A percentile compares a stretch with the other conserved stretches of the same genome.
phyloP scores from a whole-genome alignment of 352 stramenopile genomes.

The Pythium apleroticum region DNA sequence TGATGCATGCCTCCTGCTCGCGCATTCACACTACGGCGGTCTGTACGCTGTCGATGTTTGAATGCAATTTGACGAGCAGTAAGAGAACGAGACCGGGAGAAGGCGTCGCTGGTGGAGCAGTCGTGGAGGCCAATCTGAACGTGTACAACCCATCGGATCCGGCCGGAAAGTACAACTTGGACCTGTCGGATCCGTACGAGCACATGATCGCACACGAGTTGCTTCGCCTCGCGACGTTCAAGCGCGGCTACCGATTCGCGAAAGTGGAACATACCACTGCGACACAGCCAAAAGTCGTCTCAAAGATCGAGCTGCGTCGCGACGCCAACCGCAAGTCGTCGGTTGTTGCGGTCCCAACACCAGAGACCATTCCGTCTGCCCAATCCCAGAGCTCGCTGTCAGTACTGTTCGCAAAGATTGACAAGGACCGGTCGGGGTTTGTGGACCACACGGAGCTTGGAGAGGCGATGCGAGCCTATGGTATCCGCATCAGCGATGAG shows the following conservation, averaged over 20 bases:
- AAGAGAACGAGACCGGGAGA: conserved; percentile 2
- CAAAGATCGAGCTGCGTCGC: conserved; percentile 34
- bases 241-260: conserved; percentile 48
- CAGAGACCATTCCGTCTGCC: neutral
- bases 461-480: conserved; percentile 34
- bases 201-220: conserved; percentile 72
- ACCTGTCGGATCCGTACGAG: conserved; percentile 73
- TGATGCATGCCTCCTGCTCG: conserved; percentile 57
- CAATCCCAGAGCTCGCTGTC: conserved; percentile 22
- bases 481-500: conserved; percentile 38
- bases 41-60: conserved; percentile 52
- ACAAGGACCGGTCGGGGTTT: conserved; percentile 45
- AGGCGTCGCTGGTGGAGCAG: neutral
- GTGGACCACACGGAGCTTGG: conserved; percentile 45
- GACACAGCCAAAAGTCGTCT: conserved; percentile 16
- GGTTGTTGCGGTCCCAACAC: neutral
- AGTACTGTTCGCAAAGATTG: conserved; percentile 46
- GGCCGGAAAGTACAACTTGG: conserved; percentile 51
- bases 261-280: conserved; percentile 45
- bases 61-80: conserved; percentile 44
- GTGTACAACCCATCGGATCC: conserved; percentile 65
- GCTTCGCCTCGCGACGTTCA: conserved; percentile 57
- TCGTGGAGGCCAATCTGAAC: conserved; percentile 18
- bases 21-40: conserved; percentile 25
- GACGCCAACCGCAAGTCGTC: conserved; percentile 6